Percentiles rank a stretch among this genome's conserved stretches.
Conservation (phyloP, 176 grass and related monocot genomes). For the Carex scoparia region DNA sequence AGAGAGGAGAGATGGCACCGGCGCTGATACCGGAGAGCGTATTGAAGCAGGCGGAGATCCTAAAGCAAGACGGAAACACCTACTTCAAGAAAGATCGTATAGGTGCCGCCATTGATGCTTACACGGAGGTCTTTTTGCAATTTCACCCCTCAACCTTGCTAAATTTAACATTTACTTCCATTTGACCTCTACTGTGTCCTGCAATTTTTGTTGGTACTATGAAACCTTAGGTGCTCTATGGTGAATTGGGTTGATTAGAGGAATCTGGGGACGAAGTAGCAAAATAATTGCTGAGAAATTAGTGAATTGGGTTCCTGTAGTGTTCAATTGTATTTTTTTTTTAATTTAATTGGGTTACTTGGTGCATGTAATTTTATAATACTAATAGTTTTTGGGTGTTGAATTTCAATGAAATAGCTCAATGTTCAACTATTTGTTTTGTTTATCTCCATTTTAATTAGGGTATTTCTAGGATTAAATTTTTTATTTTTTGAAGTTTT, state of each 20-base stretch:
- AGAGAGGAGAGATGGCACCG: constrained; percentile 43
- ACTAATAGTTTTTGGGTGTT: constrained; percentile 7
- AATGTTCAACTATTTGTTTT: neutral
- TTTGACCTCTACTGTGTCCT: neutral
- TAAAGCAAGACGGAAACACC: constrained; percentile 68
- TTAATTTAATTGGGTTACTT: neutral
- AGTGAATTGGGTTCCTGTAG: too few species aligned
- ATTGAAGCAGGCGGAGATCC: constrained; percentile 58
- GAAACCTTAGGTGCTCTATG: neutral
- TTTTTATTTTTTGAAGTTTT: neutral
- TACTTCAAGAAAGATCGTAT: constrained; percentile 82
- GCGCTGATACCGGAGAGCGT: constrained; percentile 31
- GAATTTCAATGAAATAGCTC: constrained; percentile 49
- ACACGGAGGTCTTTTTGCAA: constrained; percentile 51
- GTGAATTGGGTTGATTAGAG: neutral
- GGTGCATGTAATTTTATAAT: neutral
- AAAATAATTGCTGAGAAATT: neutral
- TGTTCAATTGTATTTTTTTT: too few species aligned
- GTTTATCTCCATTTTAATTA: neutral
- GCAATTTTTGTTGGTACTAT: neutral
- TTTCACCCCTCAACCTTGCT: neutral
- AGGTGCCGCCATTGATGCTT: constrained; percentile 85
- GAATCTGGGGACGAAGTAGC: neutral
- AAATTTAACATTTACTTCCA: neutral
- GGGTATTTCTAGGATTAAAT: neutral